Evolutionary conservation across 768 basidiomycete species (phyloP).

Genomic region (Kwoniella mangroviensis): DNA sequence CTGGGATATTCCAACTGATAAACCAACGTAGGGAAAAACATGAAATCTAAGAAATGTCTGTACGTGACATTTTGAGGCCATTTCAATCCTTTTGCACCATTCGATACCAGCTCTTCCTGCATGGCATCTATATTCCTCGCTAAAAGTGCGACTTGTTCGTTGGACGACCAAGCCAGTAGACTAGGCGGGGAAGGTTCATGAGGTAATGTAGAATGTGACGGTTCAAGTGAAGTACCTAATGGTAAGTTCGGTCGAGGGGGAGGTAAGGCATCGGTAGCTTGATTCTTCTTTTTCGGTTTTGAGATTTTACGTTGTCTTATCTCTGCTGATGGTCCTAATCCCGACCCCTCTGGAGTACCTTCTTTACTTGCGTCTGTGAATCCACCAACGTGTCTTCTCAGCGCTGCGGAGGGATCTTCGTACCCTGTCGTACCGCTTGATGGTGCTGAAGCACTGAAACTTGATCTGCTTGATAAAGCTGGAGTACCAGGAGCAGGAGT

Average conservation of each 20-base stretch:
- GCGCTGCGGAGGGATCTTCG: slow-evolving; percentile 28
- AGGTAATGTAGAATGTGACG: slow-evolving; percentile 46
- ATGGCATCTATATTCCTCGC: slow-evolving; percentile 79
- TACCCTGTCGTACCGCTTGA: slow-evolving; percentile 23
- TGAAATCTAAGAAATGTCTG: slow-evolving; percentile 80
- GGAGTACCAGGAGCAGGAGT: slow-evolving; percentile 35
- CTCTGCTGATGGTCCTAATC: slow-evolving; percentile 17
- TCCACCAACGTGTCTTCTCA: slow-evolving; percentile 24
- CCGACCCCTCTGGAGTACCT: slow-evolving; percentile 8
- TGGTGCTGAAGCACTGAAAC: slow-evolving; percentile 11
- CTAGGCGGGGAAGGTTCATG: slow-evolving; percentile 38
- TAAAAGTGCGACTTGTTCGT: slow-evolving; percentile 67
- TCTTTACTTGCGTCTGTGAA: slow-evolving; percentile 21
- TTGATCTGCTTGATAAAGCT: background rate
- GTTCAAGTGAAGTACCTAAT: slow-evolving; percentile 54
- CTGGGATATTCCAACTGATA: slow-evolving; percentile 97
- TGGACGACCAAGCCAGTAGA: slow-evolving; percentile 69
- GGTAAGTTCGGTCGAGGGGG: slow-evolving; percentile 36
- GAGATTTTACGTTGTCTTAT: slow-evolving; percentile 14
- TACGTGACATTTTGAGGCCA: slow-evolving; percentile 87
- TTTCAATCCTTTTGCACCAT: slow-evolving; percentile 66
- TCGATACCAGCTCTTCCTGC: slow-evolving; percentile 73
- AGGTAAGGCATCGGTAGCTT: slow-evolving; percentile 40
- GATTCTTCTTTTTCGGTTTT: slow-evolving; percentile 16
- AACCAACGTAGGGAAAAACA: slow-evolving; percentile 86